Evolutionary conservation across 2,329 filamentous ascomycete genomes (phyloP).

Genomic region (Lachnellula occidentalis): DNA sequence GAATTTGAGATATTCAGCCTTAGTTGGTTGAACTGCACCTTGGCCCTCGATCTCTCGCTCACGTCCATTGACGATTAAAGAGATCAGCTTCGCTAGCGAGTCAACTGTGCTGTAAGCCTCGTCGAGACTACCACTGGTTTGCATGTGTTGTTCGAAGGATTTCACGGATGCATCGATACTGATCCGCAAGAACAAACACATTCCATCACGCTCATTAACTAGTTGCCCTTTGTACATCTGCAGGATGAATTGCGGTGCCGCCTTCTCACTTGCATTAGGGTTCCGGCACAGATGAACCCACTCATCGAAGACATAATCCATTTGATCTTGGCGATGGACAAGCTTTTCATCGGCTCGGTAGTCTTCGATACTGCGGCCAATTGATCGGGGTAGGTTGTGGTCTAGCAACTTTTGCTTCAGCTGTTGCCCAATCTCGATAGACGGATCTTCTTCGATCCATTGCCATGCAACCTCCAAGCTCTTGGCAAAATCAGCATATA

Average conservation of each 20-base stretch:
- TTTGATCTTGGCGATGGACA: constrained; percentile 66
- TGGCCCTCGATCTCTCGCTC: constrained; percentile 54
- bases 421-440: constrained; percentile 59
- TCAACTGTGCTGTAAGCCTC: constrained; percentile 63
- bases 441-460: constrained; percentile 73
- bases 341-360: constrained; percentile 46
- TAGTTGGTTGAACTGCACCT: constrained; percentile 39
- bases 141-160: constrained; percentile 67
- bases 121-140: constrained; percentile 51
- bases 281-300: constrained; percentile 83
- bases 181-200: constrained; percentile 71
- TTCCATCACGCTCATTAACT: constrained; percentile 69
- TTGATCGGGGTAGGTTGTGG: constrained; percentile 48
- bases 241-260: constrained; percentile 69
- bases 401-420: constrained; percentile 62
- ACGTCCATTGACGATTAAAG: constrained; percentile 67
- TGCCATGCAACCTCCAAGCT: constrained; percentile 76
- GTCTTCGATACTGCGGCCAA: constrained; percentile 34
- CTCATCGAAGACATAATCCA: constrained; percentile 94
- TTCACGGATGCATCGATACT: constrained; percentile 76
- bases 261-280: constrained; percentile 67
- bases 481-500: constrained; percentile 80
- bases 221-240: constrained; percentile 74
- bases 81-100: constrained; percentile 74
- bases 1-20: constrained; percentile 68